Evolutionary conservation across 148 eudicot genomes (phyloP).

Genomic region (Rhododendron ovatum): DNA sequence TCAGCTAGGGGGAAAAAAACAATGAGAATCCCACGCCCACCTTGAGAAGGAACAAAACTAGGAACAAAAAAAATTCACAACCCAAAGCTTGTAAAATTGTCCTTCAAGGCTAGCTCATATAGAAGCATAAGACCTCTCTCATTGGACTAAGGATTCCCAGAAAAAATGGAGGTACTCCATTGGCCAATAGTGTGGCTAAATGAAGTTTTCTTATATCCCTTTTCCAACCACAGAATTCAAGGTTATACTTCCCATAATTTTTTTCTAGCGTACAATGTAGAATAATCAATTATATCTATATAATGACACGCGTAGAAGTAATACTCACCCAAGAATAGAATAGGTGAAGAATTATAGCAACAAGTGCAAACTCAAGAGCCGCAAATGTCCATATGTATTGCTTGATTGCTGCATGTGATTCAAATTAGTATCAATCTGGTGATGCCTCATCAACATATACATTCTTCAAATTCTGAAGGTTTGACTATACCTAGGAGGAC

Average conservation of each 20-base stretch:
- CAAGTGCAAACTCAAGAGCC: constrained; percentile 81
- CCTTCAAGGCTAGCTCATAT: neutral
- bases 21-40: neutral
- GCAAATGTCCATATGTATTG: constrained; percentile 90
- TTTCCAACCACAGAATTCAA: neutral
- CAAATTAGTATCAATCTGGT: constrained; percentile 7
- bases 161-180: neutral
- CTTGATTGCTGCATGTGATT: constrained; percentile 62
- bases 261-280: neutral
- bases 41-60: neutral
- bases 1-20: neutral
- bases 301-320: neutral
- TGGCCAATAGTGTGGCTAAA: neutral
- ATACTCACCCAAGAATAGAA: constrained; percentile 62
- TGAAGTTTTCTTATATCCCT: neutral
- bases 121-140: neutral
- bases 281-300: neutral
- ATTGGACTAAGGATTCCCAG: neutral
- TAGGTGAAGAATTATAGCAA: constrained; percentile 55
- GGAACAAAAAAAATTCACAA: neutral
- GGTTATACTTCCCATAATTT: neutral
- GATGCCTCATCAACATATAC: neutral
- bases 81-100: neutral
- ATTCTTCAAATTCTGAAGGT: neutral
- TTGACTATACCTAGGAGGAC: constrained; percentile 56